Evolutionary conservation across 805 yeast genomes (phyloP), one percentile per base, ranked within the genome.

Genomic region (Komagataella pastoris): DNA sequence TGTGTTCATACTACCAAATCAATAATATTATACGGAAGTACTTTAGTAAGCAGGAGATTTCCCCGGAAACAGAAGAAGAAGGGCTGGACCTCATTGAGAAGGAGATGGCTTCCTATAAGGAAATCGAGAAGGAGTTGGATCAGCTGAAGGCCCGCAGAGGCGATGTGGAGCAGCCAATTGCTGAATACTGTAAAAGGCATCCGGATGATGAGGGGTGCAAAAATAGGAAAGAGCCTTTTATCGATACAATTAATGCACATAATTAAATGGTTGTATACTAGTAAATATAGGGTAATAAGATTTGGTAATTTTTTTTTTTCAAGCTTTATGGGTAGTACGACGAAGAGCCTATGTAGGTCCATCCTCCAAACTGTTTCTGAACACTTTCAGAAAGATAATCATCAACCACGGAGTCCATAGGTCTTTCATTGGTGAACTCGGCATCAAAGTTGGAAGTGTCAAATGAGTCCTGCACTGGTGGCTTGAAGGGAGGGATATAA

Each of bases 331-430:
- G 40, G 40, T 30, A 30, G 40, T 30, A 30, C 14, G 40, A 30
- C 40, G 40, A 30, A 14, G 40, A 30, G 2, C 93, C 95, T 49
- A 83, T 87, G 66, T 90, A 91, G 2, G 98, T 91, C 99, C 99
- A 93, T 6, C 99, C 98, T 48, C 97, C 98, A 73, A 93, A 93
- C 69, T 93, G 98, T 64, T 85, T 81, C 67, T 93, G 99, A n/a
- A 93, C 97, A 59, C 90, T 80, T 59, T 89, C 98, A 61, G 95
- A 86, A 55, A 93, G 75, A 58, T 78, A 88, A 61, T 88, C 95
- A 64, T 90, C 95, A 17, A 90, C 97, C 10, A 93, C 97, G 55
- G 96, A 86, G 65, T 93, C 99, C 58, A 88, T 83, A 3, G 99
- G 98, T 59, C 83, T 81, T 61, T 93, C 98, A 61, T 75, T 83